phyloP scores from a whole-genome alignment of 2,329 filamentous ascomycete species.

The Ophiosphaerella narmari region DNA sequence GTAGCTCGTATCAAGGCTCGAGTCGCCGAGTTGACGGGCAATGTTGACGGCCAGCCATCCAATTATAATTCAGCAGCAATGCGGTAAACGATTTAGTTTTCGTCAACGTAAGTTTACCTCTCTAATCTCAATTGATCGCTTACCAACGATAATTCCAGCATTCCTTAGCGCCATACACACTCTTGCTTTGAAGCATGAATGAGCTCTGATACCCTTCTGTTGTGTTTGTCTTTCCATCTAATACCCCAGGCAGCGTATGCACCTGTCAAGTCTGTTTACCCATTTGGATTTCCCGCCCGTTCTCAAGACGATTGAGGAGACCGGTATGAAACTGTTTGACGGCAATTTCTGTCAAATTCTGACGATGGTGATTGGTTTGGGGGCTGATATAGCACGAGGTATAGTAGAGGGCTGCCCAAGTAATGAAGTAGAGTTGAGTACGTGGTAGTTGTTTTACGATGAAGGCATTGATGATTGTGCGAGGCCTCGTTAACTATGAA shows the following conservation, averaged over 20 bases:
- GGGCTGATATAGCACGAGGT: conserved; percentile 3
- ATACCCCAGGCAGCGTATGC: conserved; percentile 28
- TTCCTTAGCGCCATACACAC: conserved; percentile 14
- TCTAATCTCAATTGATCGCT: neutral
- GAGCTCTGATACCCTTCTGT: conserved; percentile 39
- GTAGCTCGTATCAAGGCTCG: conserved; percentile 97
- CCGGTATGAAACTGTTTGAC: conserved; percentile 14
- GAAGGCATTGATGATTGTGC: neutral
- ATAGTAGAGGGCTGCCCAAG: neutral
- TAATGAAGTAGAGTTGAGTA: conserved; percentile 5
- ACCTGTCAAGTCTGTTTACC: conserved; percentile 5
- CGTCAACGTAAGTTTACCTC: conserved; percentile 14
- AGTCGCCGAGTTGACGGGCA: conserved; percentile 86
- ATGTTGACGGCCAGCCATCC: conserved; percentile 34
- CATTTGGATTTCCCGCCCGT: conserved; percentile 7
- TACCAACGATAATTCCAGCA: conserved; percentile 6
- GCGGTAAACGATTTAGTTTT: conserved; percentile 20
- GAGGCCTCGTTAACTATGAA: no score
- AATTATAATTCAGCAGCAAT: conserved; percentile 9
- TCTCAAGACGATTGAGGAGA: conserved; percentile 14
- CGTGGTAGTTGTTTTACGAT: neutral
- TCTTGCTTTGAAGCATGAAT: conserved; percentile 23
- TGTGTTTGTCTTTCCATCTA: conserved; percentile 25
- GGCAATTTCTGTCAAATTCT: conserved; percentile 1
- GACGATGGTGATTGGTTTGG: neutral